These are phyloP conservation scores for Pilaira anomala DNA, from an alignment of 192 early-diverging fungal genomes.

Conservation along the genomic window DNA sequence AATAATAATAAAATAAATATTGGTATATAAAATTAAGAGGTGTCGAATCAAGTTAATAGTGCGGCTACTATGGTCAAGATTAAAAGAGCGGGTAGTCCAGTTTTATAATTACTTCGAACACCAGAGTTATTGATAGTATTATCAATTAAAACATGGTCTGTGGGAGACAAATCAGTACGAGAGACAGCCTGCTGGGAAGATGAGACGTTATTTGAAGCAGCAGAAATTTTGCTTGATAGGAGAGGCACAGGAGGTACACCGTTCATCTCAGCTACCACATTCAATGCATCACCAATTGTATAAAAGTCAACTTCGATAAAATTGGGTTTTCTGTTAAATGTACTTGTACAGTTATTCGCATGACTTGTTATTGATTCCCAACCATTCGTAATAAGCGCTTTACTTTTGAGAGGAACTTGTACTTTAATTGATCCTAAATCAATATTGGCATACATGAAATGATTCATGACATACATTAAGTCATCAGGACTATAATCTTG, in stretches of 20 bases:
- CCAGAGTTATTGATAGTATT: too few relatives aligned
- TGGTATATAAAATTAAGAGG: too few relatives aligned
- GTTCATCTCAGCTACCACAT: conserved; percentile 52
- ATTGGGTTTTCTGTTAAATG: conserved; percentile 50
- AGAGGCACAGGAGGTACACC: conserved; percentile 25
- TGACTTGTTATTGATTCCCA: conserved; percentile 45
- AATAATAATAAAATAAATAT: too few relatives aligned
- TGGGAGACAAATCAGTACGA: too few relatives aligned
- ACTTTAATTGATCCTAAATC: conserved; percentile 24
- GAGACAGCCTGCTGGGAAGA: too few relatives aligned
- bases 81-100: too few relatives aligned
- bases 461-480: conserved; percentile 66
- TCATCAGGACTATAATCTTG: conserved; percentile 7
- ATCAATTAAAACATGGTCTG: too few relatives aligned
- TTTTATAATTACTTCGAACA: too few relatives aligned
- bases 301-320: conserved; percentile 74
- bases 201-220: too few relatives aligned
- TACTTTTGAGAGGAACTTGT: conserved; percentile 44
- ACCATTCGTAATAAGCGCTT: conserved; percentile 50
- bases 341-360: conserved; percentile 44
- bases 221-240: too few relatives aligned
- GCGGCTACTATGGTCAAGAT: too few relatives aligned
- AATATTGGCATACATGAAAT: conserved; percentile 57
- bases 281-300: conserved; percentile 48
- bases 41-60: too few relatives aligned